Conservation (phyloP, 1,284 basidiomycete genomes). For the Xanthoconium separans region DNA sequence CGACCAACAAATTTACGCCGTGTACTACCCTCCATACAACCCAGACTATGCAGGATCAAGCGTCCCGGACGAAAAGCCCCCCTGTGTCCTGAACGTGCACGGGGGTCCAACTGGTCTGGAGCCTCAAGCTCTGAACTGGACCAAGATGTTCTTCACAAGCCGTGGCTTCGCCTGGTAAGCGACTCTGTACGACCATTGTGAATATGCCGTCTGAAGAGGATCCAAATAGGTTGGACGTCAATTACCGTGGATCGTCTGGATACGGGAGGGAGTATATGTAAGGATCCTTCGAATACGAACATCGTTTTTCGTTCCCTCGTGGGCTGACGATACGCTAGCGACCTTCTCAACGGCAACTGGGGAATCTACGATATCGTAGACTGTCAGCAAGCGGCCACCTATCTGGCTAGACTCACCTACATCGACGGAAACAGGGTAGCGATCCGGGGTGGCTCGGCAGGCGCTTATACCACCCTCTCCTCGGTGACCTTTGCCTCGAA, state of each 20-base stretch:
- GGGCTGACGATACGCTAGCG: slow-evolving; percentile 5
- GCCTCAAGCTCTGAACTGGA: slow-evolving; percentile 20
- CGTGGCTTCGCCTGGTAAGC: slow-evolving; percentile 29
- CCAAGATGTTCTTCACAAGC: slow-evolving; percentile 27
- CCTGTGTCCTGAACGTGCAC: slow-evolving; percentile 23
- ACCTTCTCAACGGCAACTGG: slow-evolving; percentile 17
- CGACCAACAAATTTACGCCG: slow-evolving; percentile 10
- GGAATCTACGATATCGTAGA: slow-evolving; percentile 20
- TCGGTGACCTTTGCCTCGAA: slow-evolving; percentile 41
- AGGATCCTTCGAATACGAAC: background rate
- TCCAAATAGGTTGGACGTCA: slow-evolving; percentile 20
- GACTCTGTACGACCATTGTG: background rate
- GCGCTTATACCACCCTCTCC: slow-evolving; percentile 57
- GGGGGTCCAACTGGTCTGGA: slow-evolving; percentile 26
- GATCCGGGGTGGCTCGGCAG: slow-evolving; percentile 59
- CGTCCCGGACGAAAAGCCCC: slow-evolving; percentile 17
- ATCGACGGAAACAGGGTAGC: slow-evolving; percentile 45
- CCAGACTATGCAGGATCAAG: slow-evolving; percentile 19
- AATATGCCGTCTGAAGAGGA: background rate
- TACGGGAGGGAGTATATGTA: slow-evolving; percentile 24
- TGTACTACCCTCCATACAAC: slow-evolving; percentile 22
- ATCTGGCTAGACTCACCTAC: background rate
- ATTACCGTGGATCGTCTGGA: slow-evolving; percentile 27
- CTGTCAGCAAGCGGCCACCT: slow-evolving; percentile 12
- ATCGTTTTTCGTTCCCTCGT: too few relatives aligned